Evolutionary conservation across 805 yeast genomes (phyloP).

Genomic region (Kodamaea neixiangensis): DNA sequence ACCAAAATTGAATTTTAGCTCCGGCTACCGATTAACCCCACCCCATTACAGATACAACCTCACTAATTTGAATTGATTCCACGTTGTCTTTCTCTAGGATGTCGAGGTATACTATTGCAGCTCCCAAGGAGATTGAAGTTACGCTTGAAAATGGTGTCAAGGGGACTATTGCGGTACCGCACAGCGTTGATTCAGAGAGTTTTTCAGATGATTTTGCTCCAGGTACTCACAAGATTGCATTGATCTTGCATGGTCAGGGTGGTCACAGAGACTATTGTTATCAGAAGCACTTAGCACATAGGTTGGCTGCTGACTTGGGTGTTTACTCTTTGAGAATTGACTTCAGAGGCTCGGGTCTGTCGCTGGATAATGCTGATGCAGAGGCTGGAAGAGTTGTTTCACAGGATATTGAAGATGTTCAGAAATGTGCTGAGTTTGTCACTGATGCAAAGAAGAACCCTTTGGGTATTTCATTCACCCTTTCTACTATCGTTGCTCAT

Average conservation of each 20-base stretch:
- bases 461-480: slow-evolving; percentile 42
- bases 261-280: slow-evolving; percentile 84
- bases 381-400: slow-evolving; percentile 54
- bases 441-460: slow-evolving; percentile 32
- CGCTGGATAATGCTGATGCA: slow-evolving; percentile 49
- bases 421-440: slow-evolving; percentile 34
- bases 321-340: slow-evolving; percentile 73
- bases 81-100: neutral
- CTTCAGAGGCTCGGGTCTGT: slow-evolving; percentile 82
- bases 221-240: slow-evolving; percentile 51
- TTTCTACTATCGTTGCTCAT: slow-evolving; percentile 69
- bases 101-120: neutral
- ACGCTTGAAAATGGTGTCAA: slow-evolving; percentile 34
- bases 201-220: slow-evolving; percentile 33
- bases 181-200: slow-evolving; percentile 25
- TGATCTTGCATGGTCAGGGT: slow-evolving; percentile 80
- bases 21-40: neutral
- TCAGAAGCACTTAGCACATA: slow-evolving; percentile 61
- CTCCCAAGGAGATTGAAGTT: slow-evolving; percentile 39
- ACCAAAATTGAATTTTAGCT: neutral
- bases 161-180: slow-evolving; percentile 44
- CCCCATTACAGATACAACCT: neutral
- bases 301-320: slow-evolving; percentile 60
- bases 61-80: neutral
- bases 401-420: slow-evolving; percentile 72